Conservation (phyloP, 768 basidiomycete genomes). For the Hygrophorus russula region DNA sequence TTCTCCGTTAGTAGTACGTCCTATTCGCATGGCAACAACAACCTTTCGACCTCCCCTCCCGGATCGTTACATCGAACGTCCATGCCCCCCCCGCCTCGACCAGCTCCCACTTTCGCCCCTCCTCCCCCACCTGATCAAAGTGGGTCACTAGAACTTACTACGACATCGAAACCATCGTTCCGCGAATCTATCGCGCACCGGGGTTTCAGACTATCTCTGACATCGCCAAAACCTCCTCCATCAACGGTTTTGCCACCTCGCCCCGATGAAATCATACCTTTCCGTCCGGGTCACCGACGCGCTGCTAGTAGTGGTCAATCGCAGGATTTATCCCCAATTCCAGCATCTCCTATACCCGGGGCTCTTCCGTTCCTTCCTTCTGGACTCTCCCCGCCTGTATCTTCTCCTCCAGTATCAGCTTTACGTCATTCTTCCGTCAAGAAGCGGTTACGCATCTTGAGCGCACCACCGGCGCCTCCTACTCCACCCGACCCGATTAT, state of each 20-base stretch:
- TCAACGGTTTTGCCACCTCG: slow-evolving; percentile 49
- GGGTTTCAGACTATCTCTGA: slow-evolving; percentile 44
- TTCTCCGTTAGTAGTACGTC: slow-evolving; percentile 32
- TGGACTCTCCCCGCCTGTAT: slow-evolving; percentile 30
- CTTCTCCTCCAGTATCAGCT: slow-evolving; percentile 10
- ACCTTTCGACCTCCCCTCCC: slow-evolving; percentile 13
- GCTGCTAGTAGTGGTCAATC: slow-evolving; percentile 13
- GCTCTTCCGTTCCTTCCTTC: slow-evolving; percentile 32
- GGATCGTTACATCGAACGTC: slow-evolving; percentile 40
- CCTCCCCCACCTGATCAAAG: slow-evolving; percentile 9
- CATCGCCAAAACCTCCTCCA: slow-evolving; percentile 56
- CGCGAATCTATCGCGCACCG: slow-evolving; percentile 50
- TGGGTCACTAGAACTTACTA: slow-evolving; percentile 7
- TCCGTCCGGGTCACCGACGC: slow-evolving; percentile 14
- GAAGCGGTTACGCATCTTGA: slow-evolving; percentile 58
- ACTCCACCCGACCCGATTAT: slow-evolving; percentile 18
- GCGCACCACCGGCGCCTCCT: slow-evolving; percentile 36
- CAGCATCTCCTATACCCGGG: slow-evolving; percentile 32
- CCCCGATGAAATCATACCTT: slow-evolving; percentile 40
- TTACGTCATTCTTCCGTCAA: slow-evolving; percentile 37
- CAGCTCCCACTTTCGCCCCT: slow-evolving; percentile 43
- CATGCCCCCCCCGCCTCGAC: slow-evolving; percentile 63
- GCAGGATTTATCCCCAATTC: slow-evolving; percentile 27
- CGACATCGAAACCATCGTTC: slow-evolving; percentile 27
- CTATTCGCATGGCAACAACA: slow-evolving; percentile 12